Conservation (phyloP, 2,329 filamentous ascomycete species). For the Tolypocladium nubicola region DNA sequence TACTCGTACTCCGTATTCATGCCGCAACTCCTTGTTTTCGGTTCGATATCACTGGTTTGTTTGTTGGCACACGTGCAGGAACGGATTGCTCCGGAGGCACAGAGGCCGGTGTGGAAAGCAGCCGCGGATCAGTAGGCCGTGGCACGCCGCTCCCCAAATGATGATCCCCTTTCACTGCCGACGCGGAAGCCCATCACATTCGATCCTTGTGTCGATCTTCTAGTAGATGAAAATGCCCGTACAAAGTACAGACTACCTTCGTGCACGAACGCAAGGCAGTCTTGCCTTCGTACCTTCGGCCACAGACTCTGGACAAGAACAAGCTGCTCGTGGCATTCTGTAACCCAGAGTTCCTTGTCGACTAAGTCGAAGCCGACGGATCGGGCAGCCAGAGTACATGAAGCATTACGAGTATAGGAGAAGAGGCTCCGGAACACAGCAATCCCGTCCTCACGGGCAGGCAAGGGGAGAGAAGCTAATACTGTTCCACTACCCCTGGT, state of each 20-base stretch:
- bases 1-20: background rate
- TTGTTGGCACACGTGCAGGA: background rate
- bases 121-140: background rate
- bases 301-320: background rate
- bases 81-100: background rate
- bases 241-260: background rate
- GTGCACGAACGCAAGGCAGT: background rate
- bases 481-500: background rate
- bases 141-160: constrained; percentile 1
- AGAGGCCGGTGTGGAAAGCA: background rate
- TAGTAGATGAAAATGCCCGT: background rate
- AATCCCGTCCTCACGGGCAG: background rate
- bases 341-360: background rate
- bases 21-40: background rate
- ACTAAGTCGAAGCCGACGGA: background rate
- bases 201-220: background rate
- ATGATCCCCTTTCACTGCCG: constrained; percentile 1
- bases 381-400: background rate
- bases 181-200: background rate
- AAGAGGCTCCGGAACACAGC: background rate
- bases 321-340: background rate
- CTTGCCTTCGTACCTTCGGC: background rate
- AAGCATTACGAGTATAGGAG: background rate
- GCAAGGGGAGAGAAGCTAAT: background rate
- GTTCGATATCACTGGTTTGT: background rate